These are phyloP conservation scores for Hypoxylon perforatum DNA, from an alignment of 495 filamentous ascomycete species.

Conservation along the genomic window DNA sequence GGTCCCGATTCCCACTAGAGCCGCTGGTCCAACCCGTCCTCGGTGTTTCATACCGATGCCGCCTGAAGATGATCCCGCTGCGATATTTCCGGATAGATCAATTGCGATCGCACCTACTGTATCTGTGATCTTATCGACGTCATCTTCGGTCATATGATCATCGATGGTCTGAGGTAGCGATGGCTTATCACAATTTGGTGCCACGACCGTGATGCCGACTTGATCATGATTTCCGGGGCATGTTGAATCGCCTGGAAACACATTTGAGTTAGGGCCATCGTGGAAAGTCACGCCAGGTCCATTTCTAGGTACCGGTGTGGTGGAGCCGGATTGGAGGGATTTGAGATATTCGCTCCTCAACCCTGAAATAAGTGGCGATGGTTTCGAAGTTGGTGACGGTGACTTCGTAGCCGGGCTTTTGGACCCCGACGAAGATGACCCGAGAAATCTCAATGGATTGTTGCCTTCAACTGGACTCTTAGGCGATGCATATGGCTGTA, in stretches of 20 bases:
- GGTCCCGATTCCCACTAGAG: constrained; percentile 89
- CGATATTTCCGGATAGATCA: constrained; percentile 85
- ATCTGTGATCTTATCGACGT: constrained; percentile 77
- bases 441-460: constrained; percentile 25
- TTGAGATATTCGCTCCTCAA: constrained; percentile 14
- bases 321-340: constrained; percentile 7
- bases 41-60: constrained; percentile 98
- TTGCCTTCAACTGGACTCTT: no score
- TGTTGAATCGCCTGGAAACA: not conserved
- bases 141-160: constrained; percentile 27
- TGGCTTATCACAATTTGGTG: not conserved
- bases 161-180: not conserved
- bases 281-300: constrained; percentile 12
- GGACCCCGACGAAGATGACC: constrained; percentile 9
- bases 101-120: constrained; percentile 96
- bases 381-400: constrained; percentile 5
- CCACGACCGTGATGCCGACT: not conserved
- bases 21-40: constrained; percentile 90
- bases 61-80: constrained; percentile 97
- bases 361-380: not conserved
- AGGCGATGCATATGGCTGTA: no score
- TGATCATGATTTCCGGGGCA: not conserved
- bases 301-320: constrained; percentile 8
- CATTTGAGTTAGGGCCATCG: constrained; percentile 23
- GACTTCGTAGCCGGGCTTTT: constrained; percentile 10